Evolutionary conservation across 179 eudicot genomes (phyloP), one percentile per base, ranked within the genome.

Genomic region (Pouteria campechiana): DNA sequence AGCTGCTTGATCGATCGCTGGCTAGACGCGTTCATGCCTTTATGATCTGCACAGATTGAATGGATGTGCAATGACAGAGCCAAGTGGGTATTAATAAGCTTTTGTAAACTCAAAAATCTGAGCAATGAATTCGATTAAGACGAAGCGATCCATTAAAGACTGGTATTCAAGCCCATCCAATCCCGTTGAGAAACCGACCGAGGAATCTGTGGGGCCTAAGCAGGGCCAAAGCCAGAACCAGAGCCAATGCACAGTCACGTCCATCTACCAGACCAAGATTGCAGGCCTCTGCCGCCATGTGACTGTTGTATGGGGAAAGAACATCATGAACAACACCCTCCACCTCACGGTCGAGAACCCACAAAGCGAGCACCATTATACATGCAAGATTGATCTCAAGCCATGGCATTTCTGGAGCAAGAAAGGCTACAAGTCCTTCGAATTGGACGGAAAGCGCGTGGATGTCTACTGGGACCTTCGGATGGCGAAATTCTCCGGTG

Each of bases 371-470:
- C 17, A 6, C 31, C 46, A 49, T 1, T 63, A 63, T 27, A 65
- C 79, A 1, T 89, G 95, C 73, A 89, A 85, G 50, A 74, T 89
- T 14, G 97, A 85, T 44, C 44, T 89, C 32, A 81, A 81, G 39
- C 89, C 95, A 1, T 89, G 97, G 95, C 89, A 85, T 52, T 81
- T 89, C 39, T 89, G 97, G 97, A 71, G 83, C 48, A 76, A 65
- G 41, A 85, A 76, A 44, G 93, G 97, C 12, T 78, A 69, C 59
- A 89, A 89, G 21, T 52, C 66, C 2, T 78, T 81, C 13, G 68
- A 68, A 8, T 66, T 84, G 20, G 86, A 75, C 13, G 70, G 66
- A 21, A 60, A 55, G 36, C 75, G 55, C 10, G 19, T 89, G 2
- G 93, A 81, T 15, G 50, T 76, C 16, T 81, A 84, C 41, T 88